A percentile compares a stretch with the other conserved stretches of the same genome.
Conservation (phyloP, 257 asterid genomes). For the Solanum peruvianum region DNA sequence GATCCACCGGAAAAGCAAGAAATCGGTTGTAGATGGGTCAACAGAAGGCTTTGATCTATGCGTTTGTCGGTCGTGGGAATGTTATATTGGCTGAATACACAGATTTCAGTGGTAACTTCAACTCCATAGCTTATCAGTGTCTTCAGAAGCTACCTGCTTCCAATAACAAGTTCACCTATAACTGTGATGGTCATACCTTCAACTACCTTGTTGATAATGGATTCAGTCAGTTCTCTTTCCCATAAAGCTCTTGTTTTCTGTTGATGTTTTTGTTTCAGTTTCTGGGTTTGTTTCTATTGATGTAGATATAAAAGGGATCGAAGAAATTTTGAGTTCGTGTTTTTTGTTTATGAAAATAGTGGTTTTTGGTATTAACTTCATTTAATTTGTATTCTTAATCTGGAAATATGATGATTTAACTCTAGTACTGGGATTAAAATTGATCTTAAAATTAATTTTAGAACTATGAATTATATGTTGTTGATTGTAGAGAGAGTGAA, state of each 20-base stretch:
- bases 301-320: neutral
- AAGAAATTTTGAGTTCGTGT: neutral
- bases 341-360: neutral
- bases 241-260: neutral
- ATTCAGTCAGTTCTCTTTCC: conserved; percentile 31
- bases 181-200: conserved; percentile 62
- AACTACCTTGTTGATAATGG: conserved; percentile 60
- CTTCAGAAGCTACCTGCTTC: conserved; percentile 53
- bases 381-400: neutral
- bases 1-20: conserved; percentile 8
- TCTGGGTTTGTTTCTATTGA: neutral
- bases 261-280: neutral
- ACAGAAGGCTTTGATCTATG: conserved; percentile 50
- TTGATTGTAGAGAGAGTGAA: neutral
- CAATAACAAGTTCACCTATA: conserved; percentile 53
- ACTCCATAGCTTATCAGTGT: conserved; percentile 52
- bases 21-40: conserved; percentile 30
- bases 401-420: neutral
- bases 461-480: neutral
- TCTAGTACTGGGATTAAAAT: neutral
- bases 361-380: neutral
- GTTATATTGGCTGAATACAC: conserved; percentile 47
- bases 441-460: neutral
- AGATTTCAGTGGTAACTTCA: conserved; percentile 65
- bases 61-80: conserved; percentile 56